Percentiles rank a stretch among this genome's conserved stretches.
phyloP scores from a whole-genome alignment of 2,329 filamentous ascomycete species.

The Thermothelomyces thermophilus region DNA sequence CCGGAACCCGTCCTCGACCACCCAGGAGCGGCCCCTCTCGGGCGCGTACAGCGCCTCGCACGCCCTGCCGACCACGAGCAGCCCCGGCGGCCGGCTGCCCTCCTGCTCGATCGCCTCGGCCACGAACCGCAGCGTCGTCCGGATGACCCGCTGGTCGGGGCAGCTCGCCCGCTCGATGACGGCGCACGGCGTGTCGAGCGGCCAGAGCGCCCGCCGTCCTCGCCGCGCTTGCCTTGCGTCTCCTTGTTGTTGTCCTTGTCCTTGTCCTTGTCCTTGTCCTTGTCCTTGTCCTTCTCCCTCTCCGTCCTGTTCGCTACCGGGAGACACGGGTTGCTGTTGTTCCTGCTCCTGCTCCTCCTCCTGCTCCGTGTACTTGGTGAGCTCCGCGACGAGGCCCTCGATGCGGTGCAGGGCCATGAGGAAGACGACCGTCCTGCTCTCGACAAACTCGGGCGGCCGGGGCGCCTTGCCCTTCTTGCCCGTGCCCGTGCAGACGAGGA shows the following conservation, averaged over 20 bases:
- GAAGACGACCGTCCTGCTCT: conserved; percentile 79
- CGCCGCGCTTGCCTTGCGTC: background rate
- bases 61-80: conserved; percentile 77
- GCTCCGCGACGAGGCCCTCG: conserved; percentile 61
- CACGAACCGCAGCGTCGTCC: conserved; percentile 76
- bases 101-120: conserved; percentile 79
- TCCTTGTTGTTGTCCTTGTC: background rate
- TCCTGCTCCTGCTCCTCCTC: conserved; percentile 22
- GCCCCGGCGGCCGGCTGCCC: conserved; percentile 79
- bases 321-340: background rate
- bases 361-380: conserved; percentile 46
- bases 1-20: conserved; percentile 71
- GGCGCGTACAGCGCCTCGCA: conserved; percentile 68
- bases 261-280: conserved; percentile 7
- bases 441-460: conserved; percentile 70
- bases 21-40: conserved; percentile 60
- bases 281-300: conserved; percentile 25
- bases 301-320: too few species aligned
- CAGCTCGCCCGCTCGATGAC: conserved; percentile 92
- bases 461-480: conserved; percentile 82
- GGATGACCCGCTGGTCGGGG: conserved; percentile 85
- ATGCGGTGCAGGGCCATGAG: conserved; percentile 93
- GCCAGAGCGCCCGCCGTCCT: conserved; percentile 52
- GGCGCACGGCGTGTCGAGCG: conserved; percentile 73
- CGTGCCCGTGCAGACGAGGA: conserved; percentile 93